These are phyloP conservation scores for Fusarium pseudocircinatum DNA, from an alignment of 2,329 filamentous ascomycete species.

Conservation along the genomic window DNA sequence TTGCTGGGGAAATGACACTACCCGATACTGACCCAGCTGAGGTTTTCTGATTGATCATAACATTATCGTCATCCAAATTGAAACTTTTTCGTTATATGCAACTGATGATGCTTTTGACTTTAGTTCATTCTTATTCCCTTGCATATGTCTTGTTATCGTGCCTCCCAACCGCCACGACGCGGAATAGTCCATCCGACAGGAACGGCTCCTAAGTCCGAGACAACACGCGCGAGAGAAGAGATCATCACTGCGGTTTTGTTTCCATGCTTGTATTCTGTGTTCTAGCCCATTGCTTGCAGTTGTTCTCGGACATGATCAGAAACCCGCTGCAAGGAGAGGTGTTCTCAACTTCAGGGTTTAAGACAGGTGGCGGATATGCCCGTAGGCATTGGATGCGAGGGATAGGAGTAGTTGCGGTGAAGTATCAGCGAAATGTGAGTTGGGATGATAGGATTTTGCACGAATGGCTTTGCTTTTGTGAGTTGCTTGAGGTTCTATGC, in stretches of 20 bases:
- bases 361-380: conserved; percentile 7
- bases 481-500: neutral
- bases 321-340: neutral
- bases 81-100: neutral
- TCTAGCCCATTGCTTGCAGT: neutral
- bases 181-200: neutral
- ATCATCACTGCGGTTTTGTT: neutral
- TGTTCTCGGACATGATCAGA: neutral
- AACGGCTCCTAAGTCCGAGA: conserved; percentile 15
- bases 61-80: neutral
- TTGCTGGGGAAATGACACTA: neutral
- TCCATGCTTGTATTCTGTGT: neutral
- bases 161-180: conserved; percentile 3
- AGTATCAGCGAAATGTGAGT: too few relatives aligned
- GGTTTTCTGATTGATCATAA: conserved; percentile 7
- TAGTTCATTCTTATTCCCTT: conserved; percentile 6
- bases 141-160: conserved; percentile 18
- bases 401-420: neutral
- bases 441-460: neutral
- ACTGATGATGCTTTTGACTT: neutral
- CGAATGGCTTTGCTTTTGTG: neutral
- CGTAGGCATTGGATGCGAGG: neutral
- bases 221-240: conserved; percentile 17
- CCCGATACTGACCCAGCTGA: neutral
- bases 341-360: neutral